A percentile compares a stretch with the other conserved stretches of the same genome.
Conservation (phyloP, 805 yeast species). For the Metschnikowia colocasiae region DNA sequence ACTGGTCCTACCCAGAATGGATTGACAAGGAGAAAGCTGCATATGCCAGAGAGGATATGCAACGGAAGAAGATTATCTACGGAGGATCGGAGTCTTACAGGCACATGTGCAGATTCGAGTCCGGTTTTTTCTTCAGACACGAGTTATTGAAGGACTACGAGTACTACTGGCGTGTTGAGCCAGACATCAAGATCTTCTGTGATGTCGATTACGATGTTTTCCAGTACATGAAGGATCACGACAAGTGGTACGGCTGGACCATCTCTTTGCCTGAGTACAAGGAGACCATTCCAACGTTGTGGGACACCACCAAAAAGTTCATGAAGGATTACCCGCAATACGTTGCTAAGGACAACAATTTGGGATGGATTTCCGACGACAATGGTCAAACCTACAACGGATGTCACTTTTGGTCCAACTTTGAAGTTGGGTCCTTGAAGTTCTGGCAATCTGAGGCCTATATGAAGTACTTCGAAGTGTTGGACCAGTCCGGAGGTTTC, state of each 20-base stretch:
- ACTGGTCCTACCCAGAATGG: constrained; percentile 22
- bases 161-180: constrained; percentile 28
- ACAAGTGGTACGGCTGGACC: constrained; percentile 24
- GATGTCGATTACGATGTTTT: constrained; percentile 26
- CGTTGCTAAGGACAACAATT: constrained; percentile 31
- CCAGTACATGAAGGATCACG: constrained; percentile 21
- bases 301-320: constrained; percentile 22
- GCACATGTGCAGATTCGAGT: constrained; percentile 22
- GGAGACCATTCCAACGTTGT: constrained; percentile 21
- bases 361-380: constrained; percentile 68
- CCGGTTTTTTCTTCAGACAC: constrained; percentile 22
- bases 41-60: constrained; percentile 22
- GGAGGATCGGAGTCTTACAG: constrained; percentile 18
- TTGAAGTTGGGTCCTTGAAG: constrained; percentile 71
- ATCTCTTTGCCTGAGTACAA: constrained; percentile 22
- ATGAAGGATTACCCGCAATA: constrained; percentile 17
- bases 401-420: constrained; percentile 90
- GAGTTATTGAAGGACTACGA: constrained; percentile 21
- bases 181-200: constrained; percentile 22
- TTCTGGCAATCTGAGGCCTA: constrained; percentile 76
- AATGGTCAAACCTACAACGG: constrained; percentile 68
- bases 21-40: constrained; percentile 27
- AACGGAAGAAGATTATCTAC: constrained; percentile 29
- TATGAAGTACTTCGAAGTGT: constrained; percentile 55
- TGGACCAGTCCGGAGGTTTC: constrained; percentile 73